phyloP scores from a whole-genome alignment of 495 filamentous ascomycete genomes.

The Paragyromitra xinjiangensis region DNA sequence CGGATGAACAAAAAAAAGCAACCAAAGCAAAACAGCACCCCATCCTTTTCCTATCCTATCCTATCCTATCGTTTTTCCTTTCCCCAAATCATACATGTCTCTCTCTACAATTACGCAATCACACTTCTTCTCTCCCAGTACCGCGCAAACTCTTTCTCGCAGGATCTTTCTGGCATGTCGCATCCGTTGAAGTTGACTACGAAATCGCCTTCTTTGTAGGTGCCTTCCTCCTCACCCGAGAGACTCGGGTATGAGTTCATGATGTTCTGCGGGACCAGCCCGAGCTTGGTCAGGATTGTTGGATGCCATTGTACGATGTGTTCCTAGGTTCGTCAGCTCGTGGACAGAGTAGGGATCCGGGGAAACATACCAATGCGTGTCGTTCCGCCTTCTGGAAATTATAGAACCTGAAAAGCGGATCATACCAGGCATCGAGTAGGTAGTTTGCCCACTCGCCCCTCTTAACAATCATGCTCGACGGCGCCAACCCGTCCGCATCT shows the following conservation, averaged over 20 bases:
- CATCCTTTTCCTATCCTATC: background rate
- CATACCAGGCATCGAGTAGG: slow-evolving; percentile 95
- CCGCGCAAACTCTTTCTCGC: slow-evolving; percentile 72
- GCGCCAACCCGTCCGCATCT: slow-evolving; percentile 80
- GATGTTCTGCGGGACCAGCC: slow-evolving; percentile 80
- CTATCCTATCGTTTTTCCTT: background rate
- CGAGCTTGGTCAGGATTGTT: slow-evolving; percentile 90
- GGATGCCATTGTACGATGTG: slow-evolving; percentile 98
- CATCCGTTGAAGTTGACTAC: slow-evolving; percentile 79
- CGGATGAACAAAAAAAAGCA: background rate
- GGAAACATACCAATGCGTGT: slow-evolving; percentile 80
- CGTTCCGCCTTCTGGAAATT: slow-evolving; percentile 94
- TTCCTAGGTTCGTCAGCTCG: slow-evolving; percentile 65
- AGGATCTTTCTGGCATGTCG: slow-evolving; percentile 67
- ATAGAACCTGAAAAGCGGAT: slow-evolving; percentile 89
- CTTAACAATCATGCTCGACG: slow-evolving; percentile 79
- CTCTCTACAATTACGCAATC: background rate
- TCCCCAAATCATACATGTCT: background rate
- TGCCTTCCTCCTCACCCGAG: slow-evolving; percentile 61
- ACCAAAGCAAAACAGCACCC: background rate
- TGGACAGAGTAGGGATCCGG: background rate
- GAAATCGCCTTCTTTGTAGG: slow-evolving; percentile 86
- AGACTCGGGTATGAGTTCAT: slow-evolving; percentile 75
- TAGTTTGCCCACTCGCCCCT: slow-evolving; percentile 90
- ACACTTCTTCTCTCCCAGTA: slow-evolving; percentile 64